Evolutionary conservation across 1,284 basidiomycete genomes (phyloP).

Genomic region (Ustilago tritici): DNA sequence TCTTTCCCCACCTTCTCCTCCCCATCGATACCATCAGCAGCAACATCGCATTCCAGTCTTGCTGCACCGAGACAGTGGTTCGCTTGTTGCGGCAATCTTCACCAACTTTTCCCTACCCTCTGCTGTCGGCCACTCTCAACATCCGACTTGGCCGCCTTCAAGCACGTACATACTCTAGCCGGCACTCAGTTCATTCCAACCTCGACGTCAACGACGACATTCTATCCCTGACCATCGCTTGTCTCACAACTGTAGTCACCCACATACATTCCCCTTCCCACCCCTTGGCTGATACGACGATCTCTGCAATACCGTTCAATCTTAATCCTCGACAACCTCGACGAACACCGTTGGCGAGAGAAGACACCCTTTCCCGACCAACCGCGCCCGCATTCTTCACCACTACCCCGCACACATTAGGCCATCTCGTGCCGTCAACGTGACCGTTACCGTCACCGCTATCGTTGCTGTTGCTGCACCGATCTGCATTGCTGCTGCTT

Average conservation of each 20-base stretch:
- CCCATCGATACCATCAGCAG: not conserved
- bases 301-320: not conserved
- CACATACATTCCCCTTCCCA: slow-evolving; percentile 34
- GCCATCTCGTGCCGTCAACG: not conserved
- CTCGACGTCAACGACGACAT: not conserved
- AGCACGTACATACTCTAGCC: not conserved
- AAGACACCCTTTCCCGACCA: not conserved
- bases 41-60: slow-evolving; percentile 32
- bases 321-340: not conserved
- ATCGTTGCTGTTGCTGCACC: not conserved
- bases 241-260: not conserved
- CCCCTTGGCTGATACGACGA: slow-evolving; percentile 22
- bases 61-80: slow-evolving; percentile 22
- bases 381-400: not conserved
- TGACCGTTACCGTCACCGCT: not conserved
- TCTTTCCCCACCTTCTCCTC: slow-evolving; percentile 3
- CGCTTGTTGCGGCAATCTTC: not conserved
- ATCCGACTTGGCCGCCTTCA: not conserved
- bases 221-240: not conserved
- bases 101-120: not conserved
- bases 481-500: slow-evolving; percentile 4
- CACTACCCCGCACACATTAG: not conserved
- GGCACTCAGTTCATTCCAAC: not conserved
- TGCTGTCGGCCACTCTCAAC: not conserved
- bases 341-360: slow-evolving; percentile 18